Evolutionary conservation across 225 moss, liverwort and hornwort genomes (phyloP), one percentile per base, ranked within the genome.

Genomic region (Thuidium tamariscinum): DNA sequence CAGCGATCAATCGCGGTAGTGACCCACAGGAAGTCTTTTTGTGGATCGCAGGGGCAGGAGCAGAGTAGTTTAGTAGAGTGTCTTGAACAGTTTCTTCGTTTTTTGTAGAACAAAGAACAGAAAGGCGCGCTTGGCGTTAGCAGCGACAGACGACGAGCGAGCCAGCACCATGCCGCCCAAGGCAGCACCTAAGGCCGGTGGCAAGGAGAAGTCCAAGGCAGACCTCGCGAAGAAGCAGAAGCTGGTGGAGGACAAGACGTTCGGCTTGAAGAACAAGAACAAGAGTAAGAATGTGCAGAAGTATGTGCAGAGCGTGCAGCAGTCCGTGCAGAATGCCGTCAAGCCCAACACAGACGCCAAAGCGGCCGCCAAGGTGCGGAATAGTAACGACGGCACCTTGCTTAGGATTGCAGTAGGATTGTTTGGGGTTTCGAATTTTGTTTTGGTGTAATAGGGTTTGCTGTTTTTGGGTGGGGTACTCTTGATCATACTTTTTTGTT

Each of bases 271-370:
- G 95, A 99, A 99, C 79, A 99, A 99, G 91, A 97, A 99, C 88
- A 99, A 99, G 94, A 95, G 95, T 77, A 99, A 99, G 91, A 99
- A 99, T 93, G 97, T 97, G 68, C 99, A 99, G 88, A 99, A 99
- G 95, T 99, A 96, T 62, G 97, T 95, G 71, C 92, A 92, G 89
- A 90, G 90, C 67, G 77, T 90, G 79, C 90, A 90, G 64, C 92
- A 90, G 88, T 92, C 90, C 46, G 90, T 92, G 74, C 82, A 84
- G 77, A 91, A 91, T 86, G 92, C 95, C 36, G 95, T 54, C 67
- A 82, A 90, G 81, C 94, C 89, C 85, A 96, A 87, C 87, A 88
- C 87, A 22, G 97, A 96, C 92, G 90, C 93, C 56, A 99, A 99
- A 83, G 95, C 95, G 18, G 91, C 93, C 16, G 89, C 91, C 59